phyloP scores from a whole-genome alignment of 208 protist species.

The Herpetomonas tarakana region DNA sequence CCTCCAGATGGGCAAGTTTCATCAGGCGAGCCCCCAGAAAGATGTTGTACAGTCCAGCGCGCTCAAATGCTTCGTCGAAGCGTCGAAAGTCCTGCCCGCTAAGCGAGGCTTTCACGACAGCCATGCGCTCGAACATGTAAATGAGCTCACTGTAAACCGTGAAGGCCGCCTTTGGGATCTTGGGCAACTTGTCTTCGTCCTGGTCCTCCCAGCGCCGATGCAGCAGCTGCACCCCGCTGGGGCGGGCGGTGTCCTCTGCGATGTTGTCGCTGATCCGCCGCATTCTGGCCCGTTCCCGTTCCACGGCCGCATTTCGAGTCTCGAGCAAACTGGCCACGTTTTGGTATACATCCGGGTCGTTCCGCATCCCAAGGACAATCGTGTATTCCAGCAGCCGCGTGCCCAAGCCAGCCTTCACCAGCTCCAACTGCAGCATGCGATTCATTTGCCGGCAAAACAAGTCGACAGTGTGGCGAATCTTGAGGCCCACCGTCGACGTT shows the following conservation, averaged over 20 bases:
- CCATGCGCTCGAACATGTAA: conserved; percentile 57
- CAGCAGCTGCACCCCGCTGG: not conserved
- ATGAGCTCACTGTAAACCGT: conserved; percentile 64
- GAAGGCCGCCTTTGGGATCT: conserved; percentile 21
- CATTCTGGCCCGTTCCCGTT: not conserved
- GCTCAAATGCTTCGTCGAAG: conserved; percentile 25
- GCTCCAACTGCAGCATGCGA: conserved; percentile 37
- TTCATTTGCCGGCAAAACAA: conserved; percentile 44
- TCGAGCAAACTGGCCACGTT: conserved; percentile 30
- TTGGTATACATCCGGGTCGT: conserved; percentile 24
- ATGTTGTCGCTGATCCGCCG: not conserved
- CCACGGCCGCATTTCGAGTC: conserved; percentile 25
- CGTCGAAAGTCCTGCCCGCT: conserved; percentile 23
- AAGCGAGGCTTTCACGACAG: conserved; percentile 28
- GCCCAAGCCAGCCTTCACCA: conserved; percentile 18
- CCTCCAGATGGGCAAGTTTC: conserved; percentile 29
- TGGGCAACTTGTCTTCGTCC: conserved; percentile 17
- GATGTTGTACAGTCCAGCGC: conserved; percentile 56
- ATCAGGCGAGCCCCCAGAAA: conserved; percentile 43
- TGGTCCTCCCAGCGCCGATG: conserved; percentile 12
- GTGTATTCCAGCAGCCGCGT: conserved; percentile 58
- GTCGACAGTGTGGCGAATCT: conserved; percentile 32
- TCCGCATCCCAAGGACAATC: conserved; percentile 69
- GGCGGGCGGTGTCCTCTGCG: not conserved
- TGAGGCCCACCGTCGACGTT: conserved; percentile 25